Conservation (phyloP, 2,329 filamentous ascomycete species). For the Pyrenophora tritici-repentis region DNA sequence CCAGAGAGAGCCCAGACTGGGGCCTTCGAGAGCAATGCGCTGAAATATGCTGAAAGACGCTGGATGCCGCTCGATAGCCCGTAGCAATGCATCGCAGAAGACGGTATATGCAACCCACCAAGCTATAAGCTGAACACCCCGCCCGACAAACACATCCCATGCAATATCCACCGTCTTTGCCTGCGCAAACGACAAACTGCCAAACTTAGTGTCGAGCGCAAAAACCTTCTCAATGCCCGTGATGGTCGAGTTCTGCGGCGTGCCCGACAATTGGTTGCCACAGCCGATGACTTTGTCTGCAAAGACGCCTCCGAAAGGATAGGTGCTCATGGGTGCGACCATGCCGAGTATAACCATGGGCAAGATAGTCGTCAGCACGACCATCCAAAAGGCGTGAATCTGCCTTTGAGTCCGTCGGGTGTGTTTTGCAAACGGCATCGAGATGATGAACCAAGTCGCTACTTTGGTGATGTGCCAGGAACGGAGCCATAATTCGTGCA, state of each 20-base stretch:
- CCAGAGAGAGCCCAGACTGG: conserved; percentile 28
- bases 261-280: conserved; percentile 5
- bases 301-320: conserved; percentile 18
- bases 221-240: conserved; percentile 36
- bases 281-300: conserved; percentile 20
- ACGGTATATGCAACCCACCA: conserved; percentile 38
- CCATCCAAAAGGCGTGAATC: conserved; percentile 14
- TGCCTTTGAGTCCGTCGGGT: conserved; percentile 13
- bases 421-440: conserved; percentile 4
- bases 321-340: conserved; percentile 3
- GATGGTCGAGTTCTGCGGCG: conserved; percentile 21
- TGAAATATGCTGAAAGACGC: conserved; percentile 44
- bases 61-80: conserved; percentile 42
- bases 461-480: background rate
- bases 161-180: conserved; percentile 45
- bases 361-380: conserved; percentile 9
- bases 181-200: conserved; percentile 33
- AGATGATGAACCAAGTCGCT: background rate
- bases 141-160: conserved; percentile 44
- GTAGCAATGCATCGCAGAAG: conserved; percentile 42
- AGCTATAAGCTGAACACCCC: conserved; percentile 40
- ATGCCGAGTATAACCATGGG: conserved; percentile 18
- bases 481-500: background rate
- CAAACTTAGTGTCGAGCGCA: conserved; percentile 33
- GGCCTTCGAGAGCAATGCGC: conserved; percentile 37